Base-by-base conservation (phyloP, 257 asterid species). In the Salvia splendens region DNA sequence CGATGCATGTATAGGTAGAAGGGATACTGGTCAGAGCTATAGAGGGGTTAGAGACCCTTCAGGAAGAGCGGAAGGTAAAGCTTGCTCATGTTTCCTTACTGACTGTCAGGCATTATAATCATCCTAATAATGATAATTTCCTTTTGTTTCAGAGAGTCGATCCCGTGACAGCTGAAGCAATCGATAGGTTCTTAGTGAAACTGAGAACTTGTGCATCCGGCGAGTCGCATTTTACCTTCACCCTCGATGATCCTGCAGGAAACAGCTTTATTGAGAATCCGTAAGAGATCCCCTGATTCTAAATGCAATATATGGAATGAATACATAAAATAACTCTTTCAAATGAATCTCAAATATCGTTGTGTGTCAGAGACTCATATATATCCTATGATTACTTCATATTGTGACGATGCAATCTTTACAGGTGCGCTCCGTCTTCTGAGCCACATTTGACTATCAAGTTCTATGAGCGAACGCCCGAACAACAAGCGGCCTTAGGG, bases 191-290 rank as follows among this genome's bases (percentile, higher is more conserved):
- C 80, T 76, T 94, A 83, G 47, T 82, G 73, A 94, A 89, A 67
- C 75, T 94, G 66, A 85, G 88, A 77, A 87, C 96, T 64, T 91
- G 91, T 87, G 96, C 93, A 35, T 55, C 87, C 48, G 96, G 86
- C 73, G 70, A 82, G 68, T 79, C 84, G 41, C 74, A 84, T 70
- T 91, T 91, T 77, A 83, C 96, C 70, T 81, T 91, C 74, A 81
- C 73, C 73, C 87, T 94, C 68, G 98, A 91, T 66, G 99, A 94
- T 79, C 99, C 99, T 75, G 81, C 96, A 48, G 99, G 99, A 70
- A 94, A 94, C 85, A 91, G 99, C 83, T 94, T 88, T 74, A 84
- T 91, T n/a, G 99, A 94, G 82, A 94, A 94, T 70, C 95, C 85
- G 99, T 94, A 85, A 82, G 97, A 56, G 58, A 61, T 74, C 70